A percentile compares a stretch with the other conserved stretches of the same genome.
phyloP scores from a whole-genome alignment of 139 green algal species.

The Spirogloea muscicola region DNA sequence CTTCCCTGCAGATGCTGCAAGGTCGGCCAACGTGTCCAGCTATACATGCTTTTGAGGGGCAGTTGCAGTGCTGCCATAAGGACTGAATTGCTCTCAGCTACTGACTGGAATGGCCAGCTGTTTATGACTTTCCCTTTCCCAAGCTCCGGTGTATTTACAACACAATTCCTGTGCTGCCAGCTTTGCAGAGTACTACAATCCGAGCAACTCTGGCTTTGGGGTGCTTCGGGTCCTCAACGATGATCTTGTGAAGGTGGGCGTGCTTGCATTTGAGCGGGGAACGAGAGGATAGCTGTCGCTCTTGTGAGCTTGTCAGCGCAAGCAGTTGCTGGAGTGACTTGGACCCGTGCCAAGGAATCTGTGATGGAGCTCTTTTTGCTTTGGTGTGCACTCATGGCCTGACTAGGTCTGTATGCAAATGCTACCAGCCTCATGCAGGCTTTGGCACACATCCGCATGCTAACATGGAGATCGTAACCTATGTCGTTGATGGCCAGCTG shows the following conservation, averaged over 20 bases:
- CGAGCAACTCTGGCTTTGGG: constrained; percentile 33
- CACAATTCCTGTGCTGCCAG: constrained; percentile 1
- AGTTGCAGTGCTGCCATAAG: too few relatives aligned
- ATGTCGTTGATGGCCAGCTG: constrained; percentile 38
- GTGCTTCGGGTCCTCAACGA: constrained; percentile 52
- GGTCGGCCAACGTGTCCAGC: too few relatives aligned
- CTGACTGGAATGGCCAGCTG: not conserved
- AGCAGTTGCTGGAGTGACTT: too few relatives aligned
- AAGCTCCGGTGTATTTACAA: constrained; percentile 1
- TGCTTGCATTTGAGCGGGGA: not conserved
- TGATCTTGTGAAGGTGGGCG: constrained; percentile 43
- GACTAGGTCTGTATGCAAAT: too few relatives aligned
- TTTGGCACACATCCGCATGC: constrained; percentile 45
- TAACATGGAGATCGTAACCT: constrained; percentile 51
- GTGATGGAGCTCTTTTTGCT: too few relatives aligned
- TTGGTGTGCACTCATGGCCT: too few relatives aligned
- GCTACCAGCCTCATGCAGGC: constrained; percentile 41
- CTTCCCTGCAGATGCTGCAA: too few relatives aligned
- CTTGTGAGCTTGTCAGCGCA: too few relatives aligned
- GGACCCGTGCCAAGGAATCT: too few relatives aligned
- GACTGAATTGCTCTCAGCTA: not conserved
- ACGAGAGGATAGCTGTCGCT: not conserved
- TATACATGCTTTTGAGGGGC: too few relatives aligned
- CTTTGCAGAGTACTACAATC: constrained; percentile 47
- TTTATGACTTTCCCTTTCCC: too few relatives aligned